phyloP scores from a whole-genome alignment of 805 yeast genomes.

The Candida adriatica region DNA sequence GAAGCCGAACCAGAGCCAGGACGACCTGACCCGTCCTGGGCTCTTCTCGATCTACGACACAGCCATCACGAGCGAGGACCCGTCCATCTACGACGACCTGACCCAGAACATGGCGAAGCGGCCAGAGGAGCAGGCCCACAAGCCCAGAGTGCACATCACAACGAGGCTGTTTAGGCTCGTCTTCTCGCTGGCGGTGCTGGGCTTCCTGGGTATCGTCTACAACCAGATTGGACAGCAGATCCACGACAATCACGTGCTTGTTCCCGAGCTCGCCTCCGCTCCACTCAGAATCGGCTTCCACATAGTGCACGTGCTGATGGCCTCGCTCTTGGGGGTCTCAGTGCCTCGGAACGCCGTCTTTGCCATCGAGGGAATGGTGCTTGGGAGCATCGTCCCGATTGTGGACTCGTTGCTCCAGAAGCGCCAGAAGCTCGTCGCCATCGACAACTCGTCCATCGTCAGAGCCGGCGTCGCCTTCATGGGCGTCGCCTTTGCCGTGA shows the following conservation, averaged over 20 bases:
- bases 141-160: conserved; percentile 1
- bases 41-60: conserved; percentile 13
- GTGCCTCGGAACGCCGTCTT: conserved; percentile 25
- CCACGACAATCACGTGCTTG: conserved; percentile 42
- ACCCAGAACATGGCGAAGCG: conserved; percentile 11
- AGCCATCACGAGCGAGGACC: conserved; percentile 7
- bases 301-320: conserved; percentile 11
- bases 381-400: conserved; percentile 48
- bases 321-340: conserved; percentile 5
- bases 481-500: conserved; percentile 65
- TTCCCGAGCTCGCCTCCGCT: conserved; percentile 32
- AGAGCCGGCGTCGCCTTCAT: conserved; percentile 52
- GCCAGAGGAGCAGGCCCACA: conserved; percentile 1
- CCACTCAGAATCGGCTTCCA: conserved; percentile 33
- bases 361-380: conserved; percentile 48
- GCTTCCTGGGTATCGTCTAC: conserved; percentile 44
- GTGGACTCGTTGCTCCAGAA: conserved; percentile 11
- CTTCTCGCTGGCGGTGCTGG: conserved; percentile 22
- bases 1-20: conserved; percentile 6
- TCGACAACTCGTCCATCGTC: conserved; percentile 20
- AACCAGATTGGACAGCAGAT: conserved; percentile 46
- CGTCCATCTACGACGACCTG: conserved; percentile 13
- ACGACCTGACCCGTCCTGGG: conserved; percentile 12
- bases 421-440: conserved; percentile 3
- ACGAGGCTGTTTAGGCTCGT: conserved; percentile 1